These are phyloP conservation scores for Seminavis robusta DNA, from an alignment of 108 stramenopile species.

Conservation along the genomic window DNA sequence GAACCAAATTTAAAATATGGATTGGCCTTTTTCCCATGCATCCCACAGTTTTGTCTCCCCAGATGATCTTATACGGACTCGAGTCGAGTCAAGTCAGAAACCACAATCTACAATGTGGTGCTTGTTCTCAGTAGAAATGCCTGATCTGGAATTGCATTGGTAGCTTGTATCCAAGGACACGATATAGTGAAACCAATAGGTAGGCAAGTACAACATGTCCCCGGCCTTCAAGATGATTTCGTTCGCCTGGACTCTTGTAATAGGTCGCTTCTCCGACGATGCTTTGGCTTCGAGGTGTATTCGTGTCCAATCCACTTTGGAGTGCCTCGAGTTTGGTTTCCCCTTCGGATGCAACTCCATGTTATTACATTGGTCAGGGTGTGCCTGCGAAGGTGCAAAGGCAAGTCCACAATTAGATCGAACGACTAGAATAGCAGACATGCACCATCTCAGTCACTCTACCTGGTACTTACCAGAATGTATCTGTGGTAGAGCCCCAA, in stretches of 20 bases:
- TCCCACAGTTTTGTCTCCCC: too few relatives aligned
- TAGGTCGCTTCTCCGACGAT: constrained; percentile 66
- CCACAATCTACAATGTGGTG: constrained; percentile 17
- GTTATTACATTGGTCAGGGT: constrained; percentile 76
- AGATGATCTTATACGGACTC: background rate
- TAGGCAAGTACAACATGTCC: constrained; percentile 93
- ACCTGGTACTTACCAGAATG: too few relatives aligned
- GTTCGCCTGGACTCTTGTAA: constrained; percentile 62
- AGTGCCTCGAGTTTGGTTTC: constrained; percentile 79
- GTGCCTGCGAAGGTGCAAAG: too few relatives aligned
- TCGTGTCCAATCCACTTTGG: constrained; percentile 86
- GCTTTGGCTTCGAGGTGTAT: constrained; percentile 15
- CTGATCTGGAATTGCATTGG: constrained; percentile 95
- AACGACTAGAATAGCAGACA: too few relatives aligned
- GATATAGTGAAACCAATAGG: constrained; percentile 96
- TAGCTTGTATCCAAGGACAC: constrained; percentile 89
- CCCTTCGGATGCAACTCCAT: constrained; percentile 67
- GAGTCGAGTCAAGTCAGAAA: too few relatives aligned
- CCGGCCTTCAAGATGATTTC: constrained; percentile 94
- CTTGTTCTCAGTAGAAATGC: constrained; percentile 32
- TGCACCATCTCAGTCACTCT: too few relatives aligned
- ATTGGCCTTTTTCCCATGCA: too few relatives aligned
- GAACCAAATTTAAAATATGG: too few relatives aligned
- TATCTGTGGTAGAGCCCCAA: too few relatives aligned
- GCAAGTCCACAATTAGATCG: too few relatives aligned